phyloP scores from a whole-genome alignment of 2,329 filamentous ascomycete genomes.

The Dothistroma septosporum region DNA sequence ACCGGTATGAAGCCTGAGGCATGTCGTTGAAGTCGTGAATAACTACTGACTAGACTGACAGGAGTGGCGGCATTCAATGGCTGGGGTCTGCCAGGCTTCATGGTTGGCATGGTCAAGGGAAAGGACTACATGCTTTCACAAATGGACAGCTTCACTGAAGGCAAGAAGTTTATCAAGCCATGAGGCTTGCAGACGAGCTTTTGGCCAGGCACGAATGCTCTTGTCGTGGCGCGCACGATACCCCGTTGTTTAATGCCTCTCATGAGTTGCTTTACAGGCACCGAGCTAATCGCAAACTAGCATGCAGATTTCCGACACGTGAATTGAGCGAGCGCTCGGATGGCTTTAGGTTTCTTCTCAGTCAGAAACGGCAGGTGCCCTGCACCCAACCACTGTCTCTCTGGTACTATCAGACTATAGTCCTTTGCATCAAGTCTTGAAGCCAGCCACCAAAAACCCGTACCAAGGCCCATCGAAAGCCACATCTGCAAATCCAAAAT shows the following conservation, averaged over 20 bases:
- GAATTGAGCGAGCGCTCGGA: too few species aligned
- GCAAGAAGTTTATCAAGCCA: slow-evolving; percentile 29
- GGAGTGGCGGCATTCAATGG: slow-evolving; percentile 38
- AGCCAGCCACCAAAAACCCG: too few species aligned
- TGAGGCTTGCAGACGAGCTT: neutral
- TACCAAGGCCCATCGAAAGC: too few species aligned
- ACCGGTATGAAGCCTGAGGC: neutral
- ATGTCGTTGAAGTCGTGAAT: neutral
- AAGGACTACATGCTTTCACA: slow-evolving; percentile 35
- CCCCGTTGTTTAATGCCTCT: neutral
- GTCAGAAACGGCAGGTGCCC: too few species aligned
- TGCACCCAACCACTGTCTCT: too few species aligned
- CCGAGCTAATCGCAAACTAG: too few species aligned
- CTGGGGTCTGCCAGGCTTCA: slow-evolving; percentile 32
- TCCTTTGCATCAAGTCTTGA: too few species aligned
- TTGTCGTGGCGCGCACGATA: neutral
- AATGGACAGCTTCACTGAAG: slow-evolving; percentile 27
- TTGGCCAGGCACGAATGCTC: neutral
- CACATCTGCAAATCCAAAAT: too few species aligned
- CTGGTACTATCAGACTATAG: too few species aligned
- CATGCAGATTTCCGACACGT: too few species aligned
- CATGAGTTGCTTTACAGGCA: neutral
- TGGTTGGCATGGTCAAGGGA: slow-evolving; percentile 36
- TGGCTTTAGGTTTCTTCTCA: too few species aligned
- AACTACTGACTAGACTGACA: slow-evolving; percentile 27